Base-by-base conservation (phyloP, 2,329 filamentous ascomycete genomes). In the Bipolaris gigantea region DNA sequence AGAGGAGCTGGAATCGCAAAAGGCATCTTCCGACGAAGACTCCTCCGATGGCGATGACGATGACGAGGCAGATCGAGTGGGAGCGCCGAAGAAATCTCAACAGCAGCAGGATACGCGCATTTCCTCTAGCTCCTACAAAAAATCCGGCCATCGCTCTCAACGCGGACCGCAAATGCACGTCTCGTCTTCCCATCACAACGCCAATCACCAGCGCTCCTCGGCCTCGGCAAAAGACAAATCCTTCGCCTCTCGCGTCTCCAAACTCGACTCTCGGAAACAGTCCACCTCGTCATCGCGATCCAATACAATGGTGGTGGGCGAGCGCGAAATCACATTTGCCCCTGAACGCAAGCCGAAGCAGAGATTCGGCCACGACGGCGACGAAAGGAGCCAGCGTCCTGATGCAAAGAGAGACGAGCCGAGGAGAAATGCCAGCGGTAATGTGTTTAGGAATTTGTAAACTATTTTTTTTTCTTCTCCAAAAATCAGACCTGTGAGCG, bases 361-460 rank as follows among this genome's bases (percentile, higher is more conserved):
- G 36, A 16, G 18, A 4, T 5, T 2, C 7, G 19, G 53, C 13
- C 50, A 56, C 11, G 70, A 71, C 23, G 70, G 73, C 30, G 15
- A 42, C 71, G 52, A 40, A 5, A 32, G 71, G 8, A 57, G 57
- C 23, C 69, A 64, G 52, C 60, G 61, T 6, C 40, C 50, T 46
- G 56, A 43, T 50, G 60, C 71, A 71, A 77, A 76, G 62, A 78
- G 77, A 59, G 76, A 79, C 56, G 78, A 79, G 53, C 77, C 79
- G 25, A 83, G 89, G 65, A 79, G 89, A 65, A 92, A 88, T 73
- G 89, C 89, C 46, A 91, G 88, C 74, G 83, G 82, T 48, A 92
- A 93, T 75, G 86, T 86, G 36, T 89, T 92, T 73, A 83, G 88
- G 71, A 82, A 80, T 67, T 81, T 90, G 79, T 88, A 69, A 25